Conservation (phyloP, 2,329 filamentous ascomycete species). For the Knufia fluminis region DNA sequence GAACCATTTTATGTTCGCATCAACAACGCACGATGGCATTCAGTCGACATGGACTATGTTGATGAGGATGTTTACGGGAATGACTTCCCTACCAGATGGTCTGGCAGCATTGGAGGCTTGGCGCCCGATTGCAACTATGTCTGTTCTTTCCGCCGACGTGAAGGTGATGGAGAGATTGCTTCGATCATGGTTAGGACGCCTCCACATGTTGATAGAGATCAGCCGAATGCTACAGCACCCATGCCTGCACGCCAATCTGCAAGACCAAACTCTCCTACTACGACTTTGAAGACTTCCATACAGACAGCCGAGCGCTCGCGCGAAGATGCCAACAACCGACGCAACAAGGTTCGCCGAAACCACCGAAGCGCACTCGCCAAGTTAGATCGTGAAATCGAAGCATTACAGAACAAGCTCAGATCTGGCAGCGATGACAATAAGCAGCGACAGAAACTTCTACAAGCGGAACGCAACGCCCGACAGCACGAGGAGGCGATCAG, state of each 20-base stretch:
- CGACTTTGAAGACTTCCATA: conserved; percentile 57
- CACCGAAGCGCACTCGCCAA: conserved; percentile 50
- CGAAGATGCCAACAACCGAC: conserved; percentile 48
- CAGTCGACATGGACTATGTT: conserved; percentile 44
- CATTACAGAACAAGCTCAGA: conserved; percentile 47
- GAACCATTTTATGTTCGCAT: conserved; percentile 58
- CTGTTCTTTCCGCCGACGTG: conserved; percentile 52
- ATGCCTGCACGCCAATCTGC: conserved; percentile 49
- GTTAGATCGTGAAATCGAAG: conserved; percentile 54
- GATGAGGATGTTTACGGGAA: conserved; percentile 37
- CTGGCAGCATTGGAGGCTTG: conserved; percentile 55
- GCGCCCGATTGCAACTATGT: conserved; percentile 56
- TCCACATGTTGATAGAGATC: conserved; percentile 48
- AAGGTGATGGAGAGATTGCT: conserved; percentile 49
- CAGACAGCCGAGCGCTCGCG: conserved; percentile 52
- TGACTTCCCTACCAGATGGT: conserved; percentile 41
- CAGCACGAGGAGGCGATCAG: conserved; percentile 55
- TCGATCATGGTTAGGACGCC: conserved; percentile 55
- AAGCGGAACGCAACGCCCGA: conserved; percentile 53
- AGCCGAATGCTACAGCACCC: conserved; percentile 39
- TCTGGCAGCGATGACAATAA: conserved; percentile 53
- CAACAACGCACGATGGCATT: conserved; percentile 57
- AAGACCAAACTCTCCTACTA: conserved; percentile 54
- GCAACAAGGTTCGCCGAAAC: conserved; percentile 52
- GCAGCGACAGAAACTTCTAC: conserved; percentile 52